Percentiles rank a stretch among this genome's conserved stretches.
Evolutionary conservation across 1,284 basidiomycete species (phyloP).

Genomic region (Pseudozyma hubeiensis): DNA sequence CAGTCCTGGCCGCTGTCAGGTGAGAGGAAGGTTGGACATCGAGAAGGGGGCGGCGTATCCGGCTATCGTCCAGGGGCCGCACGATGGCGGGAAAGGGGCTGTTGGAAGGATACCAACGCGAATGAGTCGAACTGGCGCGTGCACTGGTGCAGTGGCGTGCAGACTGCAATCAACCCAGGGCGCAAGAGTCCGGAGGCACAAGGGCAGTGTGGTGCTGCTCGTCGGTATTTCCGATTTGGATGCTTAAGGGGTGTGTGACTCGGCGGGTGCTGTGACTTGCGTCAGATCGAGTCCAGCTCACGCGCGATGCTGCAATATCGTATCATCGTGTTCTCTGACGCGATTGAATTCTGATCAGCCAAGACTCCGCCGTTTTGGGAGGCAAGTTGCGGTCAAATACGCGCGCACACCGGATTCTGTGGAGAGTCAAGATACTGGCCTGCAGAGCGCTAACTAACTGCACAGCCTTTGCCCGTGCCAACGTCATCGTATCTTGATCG

Average conservation of each 20-base stretch:
- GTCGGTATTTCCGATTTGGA: conserved; percentile 3
- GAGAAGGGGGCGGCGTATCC: neutral
- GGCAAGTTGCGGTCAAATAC: neutral
- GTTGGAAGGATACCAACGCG: neutral
- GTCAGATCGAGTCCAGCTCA: conserved; percentile 6
- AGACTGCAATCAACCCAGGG: neutral
- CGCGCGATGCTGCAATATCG: conserved; percentile 4
- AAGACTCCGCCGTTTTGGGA: neutral
- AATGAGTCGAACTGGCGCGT: conserved; percentile 1
- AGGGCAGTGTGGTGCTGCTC: neutral
- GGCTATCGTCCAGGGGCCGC: neutral
- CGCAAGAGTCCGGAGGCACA: neutral
- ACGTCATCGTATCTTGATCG: too few species aligned
- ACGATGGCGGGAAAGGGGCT: conserved; percentile 3
- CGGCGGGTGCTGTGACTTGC: neutral
- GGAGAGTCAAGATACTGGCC: too few species aligned
- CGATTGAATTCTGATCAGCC: neutral
- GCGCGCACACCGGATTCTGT: too few species aligned
- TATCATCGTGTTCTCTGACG: neutral
- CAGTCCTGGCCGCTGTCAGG: too few species aligned
- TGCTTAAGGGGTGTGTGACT: neutral
- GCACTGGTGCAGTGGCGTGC: conserved; percentile 11
- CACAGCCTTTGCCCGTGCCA: too few species aligned
- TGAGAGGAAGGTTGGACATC: too few species aligned
- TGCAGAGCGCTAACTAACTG: too few species aligned